Conservation (phyloP, 371 early-diverging fungal species). For the Rhizopus arrhizus region DNA sequence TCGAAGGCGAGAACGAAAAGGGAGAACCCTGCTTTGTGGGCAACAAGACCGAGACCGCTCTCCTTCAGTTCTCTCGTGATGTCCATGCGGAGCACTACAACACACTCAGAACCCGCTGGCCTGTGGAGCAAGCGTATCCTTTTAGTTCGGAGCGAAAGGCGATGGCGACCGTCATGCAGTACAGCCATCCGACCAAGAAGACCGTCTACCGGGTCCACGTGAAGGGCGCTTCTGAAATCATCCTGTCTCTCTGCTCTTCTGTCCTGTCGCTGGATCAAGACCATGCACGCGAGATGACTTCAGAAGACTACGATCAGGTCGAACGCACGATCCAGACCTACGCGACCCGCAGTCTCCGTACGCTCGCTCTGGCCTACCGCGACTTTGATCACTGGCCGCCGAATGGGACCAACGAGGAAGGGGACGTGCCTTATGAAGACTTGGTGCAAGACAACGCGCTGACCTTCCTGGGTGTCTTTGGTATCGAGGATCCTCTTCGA, state of each 20-base stretch:
- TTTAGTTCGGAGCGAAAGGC: conserved; percentile 86
- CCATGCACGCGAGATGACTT: conserved; percentile 31
- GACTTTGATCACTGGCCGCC: conserved; percentile 64
- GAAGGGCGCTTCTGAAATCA: conserved; percentile 83
- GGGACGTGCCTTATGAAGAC: conserved; percentile 55
- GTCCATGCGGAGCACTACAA: conserved; percentile 55
- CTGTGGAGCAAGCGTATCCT: conserved; percentile 67
- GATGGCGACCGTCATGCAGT: conserved; percentile 80
- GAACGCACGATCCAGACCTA: conserved; percentile 60
- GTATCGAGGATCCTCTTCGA: conserved; percentile 75
- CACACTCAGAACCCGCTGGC: conserved; percentile 46
- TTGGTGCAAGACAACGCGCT: conserved; percentile 45
- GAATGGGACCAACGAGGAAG: conserved; percentile 29
- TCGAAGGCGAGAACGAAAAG: conserved; percentile 63
- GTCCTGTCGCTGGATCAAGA: conserved; percentile 36
- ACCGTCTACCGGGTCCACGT: conserved; percentile 62
- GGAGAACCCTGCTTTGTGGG: conserved; percentile 61
- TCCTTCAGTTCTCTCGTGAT: conserved; percentile 64
- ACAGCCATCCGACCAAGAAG: conserved; percentile 25
- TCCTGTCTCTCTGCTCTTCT: conserved; percentile 42
- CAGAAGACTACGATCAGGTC: conserved; percentile 46
- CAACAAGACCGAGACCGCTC: conserved; percentile 83
- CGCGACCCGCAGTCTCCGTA: conserved; percentile 63
- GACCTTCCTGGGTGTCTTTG: conserved; percentile 59
- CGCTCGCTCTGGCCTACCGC: conserved; percentile 67